Evolutionary conservation across 2,329 filamentous ascomycete genomes (phyloP).

Genomic region (Hymenotorrendiella dingleyae): DNA sequence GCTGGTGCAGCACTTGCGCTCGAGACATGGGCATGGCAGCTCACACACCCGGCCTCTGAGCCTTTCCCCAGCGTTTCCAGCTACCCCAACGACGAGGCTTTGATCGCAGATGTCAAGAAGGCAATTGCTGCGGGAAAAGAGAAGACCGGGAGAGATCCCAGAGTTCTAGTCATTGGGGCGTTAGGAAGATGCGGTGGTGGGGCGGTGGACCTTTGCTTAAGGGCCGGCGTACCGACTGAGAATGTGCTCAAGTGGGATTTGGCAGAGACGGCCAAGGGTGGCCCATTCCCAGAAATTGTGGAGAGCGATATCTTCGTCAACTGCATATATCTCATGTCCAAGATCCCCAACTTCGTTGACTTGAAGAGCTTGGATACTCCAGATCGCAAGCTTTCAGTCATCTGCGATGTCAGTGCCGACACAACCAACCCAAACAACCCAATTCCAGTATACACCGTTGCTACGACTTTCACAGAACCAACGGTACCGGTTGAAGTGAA

Average conservation of each 20-base stretch:
- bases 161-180: constrained; percentile 78
- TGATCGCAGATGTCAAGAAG: constrained; percentile 70
- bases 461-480: constrained; percentile 84
- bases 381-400: constrained; percentile 68
- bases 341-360: constrained; percentile 79
- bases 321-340: constrained; percentile 78
- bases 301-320: constrained; percentile 75
- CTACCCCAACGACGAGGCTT: constrained; percentile 68
- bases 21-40: constrained; percentile 78
- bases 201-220: constrained; percentile 72
- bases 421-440: constrained; percentile 62
- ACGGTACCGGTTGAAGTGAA: constrained; percentile 68
- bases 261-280: constrained; percentile 62
- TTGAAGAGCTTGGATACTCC: constrained; percentile 59
- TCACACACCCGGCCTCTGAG: constrained; percentile 60
- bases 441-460: constrained; percentile 75
- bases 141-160: constrained; percentile 62
- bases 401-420: constrained; percentile 75
- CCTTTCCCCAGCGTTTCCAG: constrained; percentile 60
- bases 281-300: constrained; percentile 74
- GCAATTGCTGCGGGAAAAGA: constrained; percentile 60
- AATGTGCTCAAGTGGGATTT: constrained; percentile 70
- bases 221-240: constrained; percentile 64
- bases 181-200: constrained; percentile 80
- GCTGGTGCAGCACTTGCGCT: constrained; percentile 66